These are phyloP conservation scores for Blastocystis sp. DNA, from an alignment of 352 stramenopile species.

Conservation along the genomic window DNA sequence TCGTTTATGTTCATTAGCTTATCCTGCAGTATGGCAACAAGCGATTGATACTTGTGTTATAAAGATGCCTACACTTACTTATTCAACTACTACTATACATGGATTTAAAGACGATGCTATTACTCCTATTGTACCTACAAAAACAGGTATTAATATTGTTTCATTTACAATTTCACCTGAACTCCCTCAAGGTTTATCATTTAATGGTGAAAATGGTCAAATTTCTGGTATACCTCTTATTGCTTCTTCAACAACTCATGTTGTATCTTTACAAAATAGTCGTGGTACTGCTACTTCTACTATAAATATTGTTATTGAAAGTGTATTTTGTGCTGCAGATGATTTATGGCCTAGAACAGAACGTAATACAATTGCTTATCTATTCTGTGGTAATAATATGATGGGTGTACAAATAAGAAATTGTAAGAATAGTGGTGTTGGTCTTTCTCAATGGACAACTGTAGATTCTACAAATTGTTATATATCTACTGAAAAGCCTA, in stretches of 20 bases:
- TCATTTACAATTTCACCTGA: neutral
- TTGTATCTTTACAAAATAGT: constrained; percentile 10
- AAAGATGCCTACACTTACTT: constrained; percentile 26
- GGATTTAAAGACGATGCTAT: constrained; percentile 27
- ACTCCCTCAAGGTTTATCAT: constrained; percentile 26
- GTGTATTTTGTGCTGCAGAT: constrained; percentile 5
- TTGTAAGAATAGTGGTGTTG: no score
- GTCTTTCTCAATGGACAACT: no score
- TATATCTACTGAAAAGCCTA: no score
- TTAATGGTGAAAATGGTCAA: neutral
- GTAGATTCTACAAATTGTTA: no score
- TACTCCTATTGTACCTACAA: neutral
- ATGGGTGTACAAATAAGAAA: no score
- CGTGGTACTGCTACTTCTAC: constrained; percentile 7
- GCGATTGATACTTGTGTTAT: constrained; percentile 3
- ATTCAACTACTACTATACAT: constrained; percentile 13
- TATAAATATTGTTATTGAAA: constrained; percentile 19
- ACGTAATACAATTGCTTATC: no score
- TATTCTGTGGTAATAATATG: no score
- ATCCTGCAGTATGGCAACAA: constrained; percentile 4
- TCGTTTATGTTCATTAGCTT: neutral
- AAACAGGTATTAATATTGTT: constrained; percentile 16
- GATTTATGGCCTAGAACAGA: constrained; percentile 17
- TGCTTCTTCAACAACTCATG: constrained; percentile 8
- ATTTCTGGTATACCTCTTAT: constrained; percentile 12